Conservation (phyloP, 2,329 filamentous ascomycete genomes). For the Fragosphaeria purpurea region DNA sequence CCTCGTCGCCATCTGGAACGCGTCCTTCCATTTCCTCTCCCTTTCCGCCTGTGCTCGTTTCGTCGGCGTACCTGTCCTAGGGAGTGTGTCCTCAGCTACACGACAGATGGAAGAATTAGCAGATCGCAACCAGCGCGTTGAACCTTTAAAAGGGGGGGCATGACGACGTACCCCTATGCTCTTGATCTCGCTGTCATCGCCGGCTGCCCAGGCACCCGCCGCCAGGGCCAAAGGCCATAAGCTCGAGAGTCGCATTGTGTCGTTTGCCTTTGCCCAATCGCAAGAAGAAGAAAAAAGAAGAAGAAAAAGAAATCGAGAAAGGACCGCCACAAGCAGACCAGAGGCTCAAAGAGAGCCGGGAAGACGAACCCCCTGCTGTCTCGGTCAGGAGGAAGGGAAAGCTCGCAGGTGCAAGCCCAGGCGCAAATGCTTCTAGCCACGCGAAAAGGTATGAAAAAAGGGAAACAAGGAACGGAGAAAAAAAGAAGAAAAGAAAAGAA, state of each 20-base stretch:
- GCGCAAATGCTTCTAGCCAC: not conserved
- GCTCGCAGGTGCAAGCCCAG: not conserved
- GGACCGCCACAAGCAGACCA: not conserved
- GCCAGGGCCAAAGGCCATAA: conserved; percentile 39
- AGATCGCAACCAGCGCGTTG: conserved; percentile 5
- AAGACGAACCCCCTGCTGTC: not conserved
- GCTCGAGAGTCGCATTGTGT: conserved; percentile 37
- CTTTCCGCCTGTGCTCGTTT: too few relatives aligned
- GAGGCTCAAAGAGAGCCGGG: not conserved
- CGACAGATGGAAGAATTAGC: conserved; percentile 7
- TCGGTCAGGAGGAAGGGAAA: not conserved
- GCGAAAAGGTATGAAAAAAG: too few relatives aligned
- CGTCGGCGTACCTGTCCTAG: conserved; percentile 55
- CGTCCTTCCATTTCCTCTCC: not conserved
- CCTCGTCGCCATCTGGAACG: not conserved
- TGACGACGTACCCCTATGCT: conserved; percentile 26
- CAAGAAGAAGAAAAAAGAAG: not conserved
- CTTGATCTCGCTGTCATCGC: conserved; percentile 36
- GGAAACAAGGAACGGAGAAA: not conserved
- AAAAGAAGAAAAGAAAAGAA: not conserved
- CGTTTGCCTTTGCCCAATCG: too few relatives aligned
- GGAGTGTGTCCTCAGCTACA: conserved; percentile 75
- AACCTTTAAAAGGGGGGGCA: too few relatives aligned
- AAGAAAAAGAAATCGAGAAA: not conserved
- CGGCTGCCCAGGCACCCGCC: conserved; percentile 39